These are phyloP conservation scores for Leccinum subrobustum DNA, from an alignment of 1,284 basidiomycete species.

Conservation along the genomic window DNA sequence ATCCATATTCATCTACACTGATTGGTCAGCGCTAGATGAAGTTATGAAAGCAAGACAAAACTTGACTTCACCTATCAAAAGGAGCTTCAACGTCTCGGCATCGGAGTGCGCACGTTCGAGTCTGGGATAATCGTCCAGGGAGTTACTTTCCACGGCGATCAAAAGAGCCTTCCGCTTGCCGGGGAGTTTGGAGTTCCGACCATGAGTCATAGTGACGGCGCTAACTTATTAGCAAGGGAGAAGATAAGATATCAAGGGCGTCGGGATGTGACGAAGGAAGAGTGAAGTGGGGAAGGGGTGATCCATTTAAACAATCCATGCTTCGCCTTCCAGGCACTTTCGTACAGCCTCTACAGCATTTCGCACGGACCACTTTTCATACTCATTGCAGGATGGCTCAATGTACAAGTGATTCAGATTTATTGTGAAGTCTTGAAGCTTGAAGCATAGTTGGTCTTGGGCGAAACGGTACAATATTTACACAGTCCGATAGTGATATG, in stretches of 20 bases:
- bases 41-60: not conserved
- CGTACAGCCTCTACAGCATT: slow-evolving; percentile 11
- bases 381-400: not conserved
- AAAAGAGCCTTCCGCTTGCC: slow-evolving; percentile 21
- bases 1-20: slow-evolving; percentile 24
- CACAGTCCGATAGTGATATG: not conserved
- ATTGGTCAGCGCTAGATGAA: not conserved
- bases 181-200: not conserved
- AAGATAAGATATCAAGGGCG: slow-evolving; percentile 17
- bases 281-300: not conserved
- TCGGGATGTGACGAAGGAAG: not conserved
- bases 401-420: not conserved
- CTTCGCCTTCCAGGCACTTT: not conserved
- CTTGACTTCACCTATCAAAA: slow-evolving; percentile 22
- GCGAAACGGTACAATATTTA: not conserved
- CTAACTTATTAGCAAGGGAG: not conserved
- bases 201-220: slow-evolving; percentile 6
- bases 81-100: slow-evolving; percentile 9
- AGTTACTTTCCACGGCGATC: slow-evolving; percentile 18
- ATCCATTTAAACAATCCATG: slow-evolving; percentile 5
- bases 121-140: not conserved
- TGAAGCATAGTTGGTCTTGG: not conserved
- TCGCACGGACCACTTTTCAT: not conserved
- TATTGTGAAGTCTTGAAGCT: not conserved
- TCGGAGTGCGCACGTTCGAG: slow-evolving; percentile 19